Base-by-base conservation (phyloP, 2,329 filamentous ascomycete species). In the Neonectria neomacrospora region DNA sequence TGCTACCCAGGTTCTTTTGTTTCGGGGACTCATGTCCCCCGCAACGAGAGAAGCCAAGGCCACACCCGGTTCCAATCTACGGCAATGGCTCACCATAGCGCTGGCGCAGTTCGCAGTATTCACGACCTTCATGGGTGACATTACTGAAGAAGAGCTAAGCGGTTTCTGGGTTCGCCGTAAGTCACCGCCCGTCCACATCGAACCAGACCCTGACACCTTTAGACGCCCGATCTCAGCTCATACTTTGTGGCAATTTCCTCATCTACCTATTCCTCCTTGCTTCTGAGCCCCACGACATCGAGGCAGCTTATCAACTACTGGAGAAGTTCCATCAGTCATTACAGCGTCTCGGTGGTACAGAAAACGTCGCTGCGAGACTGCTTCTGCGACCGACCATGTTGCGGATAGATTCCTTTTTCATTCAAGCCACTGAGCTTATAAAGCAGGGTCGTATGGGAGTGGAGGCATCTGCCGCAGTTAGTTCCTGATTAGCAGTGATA, bases 251-350 rank as follows among this genome's bases (percentile, higher is more conserved):
- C 16, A 83, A 84, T 65, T 83, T 83, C 54, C 74, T 84, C 51
- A 81, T 83, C 26, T 82, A 82, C 62, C 75, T 84, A 0, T 84
- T 84, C 51, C 74, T 84, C 1, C 72, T 82, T 4, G 80, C 81
- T 1, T 77, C 79, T 0, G 75, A 77, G 8, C 70, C 70, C 3
- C 61, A 63, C 3, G 75, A 81, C 51, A 74, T 80, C 4, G 74
- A 74, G 22, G 68, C 71, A 1, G 76, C 79, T 0, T 80, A 79
- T 48, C 71, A 73, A n/a, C 65, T 80, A 1, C 63, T 81, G 18
- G 72, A 78, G 37, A 74, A 67, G 18, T 80, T 80, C n/a, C 78
- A 80, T 20, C 72, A 73, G 22, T 75, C 77, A 1, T 60, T 81
- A 12, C 76, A 80, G 57, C 72, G 73, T 10, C 73, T 81, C 0